These are phyloP conservation scores for Sporothrix variecibatus DNA, from an alignment of 2,329 filamentous ascomycete genomes.

Conservation along the genomic window DNA sequence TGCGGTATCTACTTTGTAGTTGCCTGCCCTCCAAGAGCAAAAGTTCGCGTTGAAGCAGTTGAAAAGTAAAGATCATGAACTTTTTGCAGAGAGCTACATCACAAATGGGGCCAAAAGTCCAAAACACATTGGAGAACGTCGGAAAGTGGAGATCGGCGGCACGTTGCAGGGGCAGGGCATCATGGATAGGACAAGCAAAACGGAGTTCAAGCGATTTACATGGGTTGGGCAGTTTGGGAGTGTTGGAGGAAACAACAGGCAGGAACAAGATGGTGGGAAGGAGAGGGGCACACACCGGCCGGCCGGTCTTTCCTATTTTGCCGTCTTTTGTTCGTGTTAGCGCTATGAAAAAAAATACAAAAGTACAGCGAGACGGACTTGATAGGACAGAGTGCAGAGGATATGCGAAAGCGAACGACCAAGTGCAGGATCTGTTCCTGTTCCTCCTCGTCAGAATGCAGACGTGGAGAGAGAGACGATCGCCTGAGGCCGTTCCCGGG, in stretches of 20 bases:
- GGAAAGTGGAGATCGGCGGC: conserved; percentile 16
- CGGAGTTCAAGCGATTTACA: background rate
- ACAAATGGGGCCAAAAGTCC: background rate
- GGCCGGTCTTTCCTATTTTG: conserved; percentile 2
- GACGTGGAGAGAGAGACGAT: background rate
- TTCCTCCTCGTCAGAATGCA: background rate
- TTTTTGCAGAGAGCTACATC: background rate
- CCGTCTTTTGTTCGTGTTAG: background rate
- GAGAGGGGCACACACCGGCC: conserved; percentile 4
- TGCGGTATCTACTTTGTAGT: background rate
- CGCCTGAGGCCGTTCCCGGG: background rate
- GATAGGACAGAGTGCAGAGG: background rate
- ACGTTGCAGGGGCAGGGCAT: conserved; percentile 11
- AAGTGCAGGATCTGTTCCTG: background rate
- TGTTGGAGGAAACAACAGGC: background rate
- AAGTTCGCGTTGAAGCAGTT: background rate
- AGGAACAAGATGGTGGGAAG: conserved; percentile 4
- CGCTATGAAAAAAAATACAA: background rate
- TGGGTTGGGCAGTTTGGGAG: background rate
- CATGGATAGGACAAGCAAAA: background rate
- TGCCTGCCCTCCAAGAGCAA: background rate
- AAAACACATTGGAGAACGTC: background rate
- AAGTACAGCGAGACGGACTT: too few species aligned
- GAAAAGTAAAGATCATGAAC: conserved; percentile 16
- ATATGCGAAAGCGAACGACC: background rate